Base-by-base conservation (phyloP, 495 filamentous ascomycete genomes). In the Penicillium argentinense region DNA sequence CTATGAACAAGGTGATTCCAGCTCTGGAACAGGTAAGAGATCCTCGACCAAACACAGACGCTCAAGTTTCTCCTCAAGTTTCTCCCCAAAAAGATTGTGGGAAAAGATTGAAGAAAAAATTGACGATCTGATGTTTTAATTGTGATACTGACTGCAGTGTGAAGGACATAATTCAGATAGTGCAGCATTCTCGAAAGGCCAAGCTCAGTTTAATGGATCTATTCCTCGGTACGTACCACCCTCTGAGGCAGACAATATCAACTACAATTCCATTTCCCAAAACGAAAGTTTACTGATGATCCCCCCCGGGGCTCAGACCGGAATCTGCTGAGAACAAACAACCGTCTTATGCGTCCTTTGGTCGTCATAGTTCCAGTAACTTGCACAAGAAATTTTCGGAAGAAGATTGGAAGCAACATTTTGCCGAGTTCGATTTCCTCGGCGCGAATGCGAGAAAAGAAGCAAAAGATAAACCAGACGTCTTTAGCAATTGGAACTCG, bases 321-420 rank as follows among this genome's bases (percentile, higher is more conserved):
- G 42, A 51, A 11, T 26, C 38, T 12, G n/a, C 39, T 9, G 30
- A 29, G n/a, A 38, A 33, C 27, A 24, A 32, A 21, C 9, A 39
- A 6, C 28, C 30, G 1, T 40, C 50, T 18, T 30, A 52, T 16
- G 37, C 55, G 9, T 39, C 51, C 14, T 66, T 60, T 21, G 67
- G 57, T 21, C 81, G 78, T 40, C 77, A 73, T 37, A 90, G 84
- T 58, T 74, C 83, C 24, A 87, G 89, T 54, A 82, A 84, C 50
- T 85, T 96, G 64, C 88, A 88, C 55, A 89, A 85, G 23, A 83
- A 77, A 37, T 88, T 87, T 57, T 80, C 78, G 9, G 75, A 82
- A 0, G 68, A 72, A 18, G 76, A 81, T 24, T 86, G 81, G 81
- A 63, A 71, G 28, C 77, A 73, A 17, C 80, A 73, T 46, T 78